A percentile compares a stretch with the other conserved stretches of the same genome.
Conservation (phyloP, 208 protist species). For the Trypanosomatidae sp. region DNA sequence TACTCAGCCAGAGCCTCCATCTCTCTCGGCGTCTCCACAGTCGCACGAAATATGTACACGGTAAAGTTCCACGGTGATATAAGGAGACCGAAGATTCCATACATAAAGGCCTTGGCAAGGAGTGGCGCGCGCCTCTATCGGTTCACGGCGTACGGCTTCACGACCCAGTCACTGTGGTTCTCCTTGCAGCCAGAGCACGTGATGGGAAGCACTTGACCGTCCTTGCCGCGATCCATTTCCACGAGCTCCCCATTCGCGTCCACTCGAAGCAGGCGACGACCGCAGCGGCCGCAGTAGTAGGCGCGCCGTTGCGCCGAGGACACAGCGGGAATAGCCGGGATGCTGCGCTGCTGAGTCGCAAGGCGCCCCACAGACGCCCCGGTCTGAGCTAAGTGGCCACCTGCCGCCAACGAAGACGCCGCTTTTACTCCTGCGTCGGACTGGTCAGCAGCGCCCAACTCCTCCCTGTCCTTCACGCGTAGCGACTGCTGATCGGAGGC, state of each 20-base stretch:
- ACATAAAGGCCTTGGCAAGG: neutral
- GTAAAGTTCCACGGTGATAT: neutral
- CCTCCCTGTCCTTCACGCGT: neutral
- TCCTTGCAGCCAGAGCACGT: conserved; percentile 76
- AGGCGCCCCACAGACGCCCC: neutral
- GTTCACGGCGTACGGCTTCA: conserved; percentile 45
- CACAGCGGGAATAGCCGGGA: neutral
- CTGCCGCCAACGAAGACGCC: neutral
- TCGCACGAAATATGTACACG: neutral
- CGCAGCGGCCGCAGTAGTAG: conserved; percentile 79
- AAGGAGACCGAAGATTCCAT: neutral
- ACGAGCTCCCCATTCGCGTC: conserved; percentile 78
- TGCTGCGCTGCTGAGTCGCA: neutral
- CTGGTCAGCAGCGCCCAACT: neutral
- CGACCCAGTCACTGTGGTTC: conserved; percentile 69
- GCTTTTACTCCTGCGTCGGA: neutral
- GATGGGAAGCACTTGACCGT: conserved; percentile 67
- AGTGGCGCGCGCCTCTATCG: neutral
- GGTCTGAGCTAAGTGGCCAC: neutral
- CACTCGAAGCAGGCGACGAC: conserved; percentile 68
- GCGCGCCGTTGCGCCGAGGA: conserved; percentile 27
- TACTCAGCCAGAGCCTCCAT: neutral
- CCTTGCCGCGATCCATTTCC: conserved; percentile 66
- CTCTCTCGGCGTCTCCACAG: neutral
- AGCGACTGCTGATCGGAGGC: neutral